Evolutionary conservation across 2,329 filamentous ascomycete genomes (phyloP), one percentile per base, ranked within the genome.

Genomic region (Colletotrichum limetticola): DNA sequence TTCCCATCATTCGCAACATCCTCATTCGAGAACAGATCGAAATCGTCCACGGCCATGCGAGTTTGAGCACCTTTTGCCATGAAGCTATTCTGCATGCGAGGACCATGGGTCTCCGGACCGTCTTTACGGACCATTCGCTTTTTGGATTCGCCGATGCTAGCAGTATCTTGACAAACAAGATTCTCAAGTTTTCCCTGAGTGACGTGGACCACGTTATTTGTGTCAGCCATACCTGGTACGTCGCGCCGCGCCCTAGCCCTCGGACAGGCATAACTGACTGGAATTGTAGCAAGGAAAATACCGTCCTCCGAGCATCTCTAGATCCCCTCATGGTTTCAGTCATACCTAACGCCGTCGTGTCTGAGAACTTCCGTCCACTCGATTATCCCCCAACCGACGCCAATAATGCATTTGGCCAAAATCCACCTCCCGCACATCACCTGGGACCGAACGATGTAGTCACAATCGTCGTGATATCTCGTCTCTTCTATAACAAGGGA

Each of bases 171-270:
- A 97, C 96, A 37, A 99, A 99, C 82, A 99, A 99, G 85, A 86
- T 99, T 52, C 88, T 99, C 68, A 99, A 99, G 82, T 99, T 99
- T 79, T 96, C 91, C 0, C 82, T 99, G 75, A 98, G 96, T 81
- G 97, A 99, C 80, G 95, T 99, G 16, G 97, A 98, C 80, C 97
- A 99, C 87, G 95, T 97, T 74, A 97, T 99, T 59, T 99, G 97
- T 79, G 97, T 99, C 78, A 98, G 95, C 83, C 95, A 99, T 86
- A 99, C 97, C 52, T 98, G 96, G 95, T 97, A 85, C 75, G 57
- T 37, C 12, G 69, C 70, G 59, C 46, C 58, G 22, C 9, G 42
- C 1, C 2, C 0, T 19, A 6, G 1, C 3, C 4, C 4, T 37
- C 5, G 22, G 5, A 8, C 24, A 8, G 3, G 14, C 49, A 6